Conservation (phyloP, 371 early-diverging fungal species). For the Mucor velutinosus region DNA sequence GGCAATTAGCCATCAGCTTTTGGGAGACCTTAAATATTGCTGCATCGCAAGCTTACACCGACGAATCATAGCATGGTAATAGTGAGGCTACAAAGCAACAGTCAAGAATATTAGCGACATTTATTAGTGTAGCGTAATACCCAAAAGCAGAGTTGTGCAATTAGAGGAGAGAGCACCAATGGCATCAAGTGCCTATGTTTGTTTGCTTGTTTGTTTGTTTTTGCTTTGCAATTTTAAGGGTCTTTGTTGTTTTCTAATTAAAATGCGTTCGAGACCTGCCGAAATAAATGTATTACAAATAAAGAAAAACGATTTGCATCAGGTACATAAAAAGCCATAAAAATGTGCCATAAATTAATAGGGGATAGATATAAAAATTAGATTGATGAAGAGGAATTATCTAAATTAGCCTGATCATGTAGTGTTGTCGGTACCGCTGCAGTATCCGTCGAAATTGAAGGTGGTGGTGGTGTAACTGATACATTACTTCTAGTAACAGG, state of each 20-base stretch:
- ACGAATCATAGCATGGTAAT: too few species aligned
- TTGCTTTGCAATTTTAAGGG: not conserved
- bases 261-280: constrained; percentile 1
- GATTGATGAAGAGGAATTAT: not conserved
- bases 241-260: not conserved
- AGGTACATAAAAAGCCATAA: not conserved
- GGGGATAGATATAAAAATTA: not conserved
- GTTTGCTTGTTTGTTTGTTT: not conserved
- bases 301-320: not conserved
- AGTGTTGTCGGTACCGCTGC: not conserved
- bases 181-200: not conserved
- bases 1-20: too few species aligned
- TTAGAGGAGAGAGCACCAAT: not conserved
- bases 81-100: too few species aligned
- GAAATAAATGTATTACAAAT: not conserved
- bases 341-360: not conserved
- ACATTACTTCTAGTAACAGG: constrained; percentile 9
- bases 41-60: too few species aligned
- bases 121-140: too few species aligned
- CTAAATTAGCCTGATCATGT: not conserved
- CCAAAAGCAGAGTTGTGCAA: too few species aligned
- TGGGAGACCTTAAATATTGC: too few species aligned
- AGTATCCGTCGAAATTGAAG: not conserved
- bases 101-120: too few species aligned
- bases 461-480: not conserved